Conservation (phyloP, 805 yeast species). For the Debaryomyces maramus region DNA sequence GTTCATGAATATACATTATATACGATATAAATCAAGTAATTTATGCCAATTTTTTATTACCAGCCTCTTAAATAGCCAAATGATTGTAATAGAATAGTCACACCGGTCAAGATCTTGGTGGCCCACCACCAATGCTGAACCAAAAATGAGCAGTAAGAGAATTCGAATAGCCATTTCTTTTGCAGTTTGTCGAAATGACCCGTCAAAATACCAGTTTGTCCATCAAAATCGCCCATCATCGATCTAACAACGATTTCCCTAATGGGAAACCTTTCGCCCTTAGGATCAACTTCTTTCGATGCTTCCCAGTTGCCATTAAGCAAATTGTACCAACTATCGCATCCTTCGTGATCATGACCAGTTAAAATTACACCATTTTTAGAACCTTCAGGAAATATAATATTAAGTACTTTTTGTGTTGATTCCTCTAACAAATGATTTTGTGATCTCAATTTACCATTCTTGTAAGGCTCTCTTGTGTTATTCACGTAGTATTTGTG, state of each 20-base stretch:
- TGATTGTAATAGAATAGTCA: slow-evolving; percentile 34
- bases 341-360: slow-evolving; percentile 97
- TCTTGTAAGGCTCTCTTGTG: slow-evolving; percentile 63
- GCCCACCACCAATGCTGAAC: slow-evolving; percentile 98
- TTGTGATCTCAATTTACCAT: slow-evolving; percentile 74
- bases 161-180: slow-evolving; percentile 63
- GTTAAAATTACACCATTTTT: slow-evolving; percentile 80
- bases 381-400: slow-evolving; percentile 61
- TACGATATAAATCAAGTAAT: not conserved
- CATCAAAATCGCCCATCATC: slow-evolving; percentile 96
- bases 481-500: slow-evolving; percentile 48
- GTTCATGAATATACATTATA: slow-evolving; percentile 2
- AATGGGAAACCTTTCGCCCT: slow-evolving; percentile 35
- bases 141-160: slow-evolving; percentile 73
- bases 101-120: slow-evolving; percentile 51
- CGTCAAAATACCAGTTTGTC: slow-evolving; percentile 81
- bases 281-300: slow-evolving; percentile 33
- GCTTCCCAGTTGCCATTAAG: slow-evolving; percentile 58
- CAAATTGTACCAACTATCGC: slow-evolving; percentile 64
- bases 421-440: slow-evolving; percentile 75
- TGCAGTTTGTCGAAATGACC: slow-evolving; percentile 56
- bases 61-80: slow-evolving; percentile 9
- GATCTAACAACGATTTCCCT: slow-evolving; percentile 84
- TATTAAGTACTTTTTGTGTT: slow-evolving; percentile 64
- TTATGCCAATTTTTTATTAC: slow-evolving; percentile 1